These are phyloP conservation scores for Petunia axillaris DNA, from an alignment of 257 asterid genomes.

Conservation along the genomic window DNA sequence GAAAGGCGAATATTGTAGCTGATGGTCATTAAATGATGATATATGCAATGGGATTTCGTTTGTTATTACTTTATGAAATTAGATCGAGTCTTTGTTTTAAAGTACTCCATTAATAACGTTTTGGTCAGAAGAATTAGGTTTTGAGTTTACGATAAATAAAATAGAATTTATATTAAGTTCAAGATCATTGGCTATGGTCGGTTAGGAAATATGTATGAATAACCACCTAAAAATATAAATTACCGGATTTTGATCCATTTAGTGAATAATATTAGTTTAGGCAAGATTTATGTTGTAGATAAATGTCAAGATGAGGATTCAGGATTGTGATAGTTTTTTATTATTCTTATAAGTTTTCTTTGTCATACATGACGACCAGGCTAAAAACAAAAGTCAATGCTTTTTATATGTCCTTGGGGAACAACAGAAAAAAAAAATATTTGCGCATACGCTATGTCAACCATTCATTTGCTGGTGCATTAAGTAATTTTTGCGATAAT, in stretches of 20 bases:
- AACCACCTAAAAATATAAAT: neutral
- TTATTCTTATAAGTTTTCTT: neutral
- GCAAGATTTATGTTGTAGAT: neutral
- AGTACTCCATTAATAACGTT: neutral
- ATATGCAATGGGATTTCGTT: neutral
- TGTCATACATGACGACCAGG: constrained; percentile 1
- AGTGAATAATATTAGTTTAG: neutral
- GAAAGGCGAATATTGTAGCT: too few relatives aligned
- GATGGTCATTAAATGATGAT: neutral
- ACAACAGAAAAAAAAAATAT: neutral
- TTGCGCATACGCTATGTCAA: neutral
- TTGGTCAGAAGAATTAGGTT: neutral
- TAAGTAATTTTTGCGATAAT: too few relatives aligned
- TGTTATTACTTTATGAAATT: neutral
- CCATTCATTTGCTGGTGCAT: neutral
- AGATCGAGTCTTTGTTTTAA: neutral
- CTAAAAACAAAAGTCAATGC: neutral
- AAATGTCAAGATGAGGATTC: neutral
- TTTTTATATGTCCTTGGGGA: too few relatives aligned
- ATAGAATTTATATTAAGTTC: neutral
- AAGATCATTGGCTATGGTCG: neutral
- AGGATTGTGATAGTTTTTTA: neutral
- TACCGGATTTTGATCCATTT: neutral
- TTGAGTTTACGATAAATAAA: neutral
- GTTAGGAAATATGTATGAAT: neutral